Base-by-base conservation (phyloP, 2,329 filamentous ascomycete genomes). In the Trematosphaeria pertusa region DNA sequence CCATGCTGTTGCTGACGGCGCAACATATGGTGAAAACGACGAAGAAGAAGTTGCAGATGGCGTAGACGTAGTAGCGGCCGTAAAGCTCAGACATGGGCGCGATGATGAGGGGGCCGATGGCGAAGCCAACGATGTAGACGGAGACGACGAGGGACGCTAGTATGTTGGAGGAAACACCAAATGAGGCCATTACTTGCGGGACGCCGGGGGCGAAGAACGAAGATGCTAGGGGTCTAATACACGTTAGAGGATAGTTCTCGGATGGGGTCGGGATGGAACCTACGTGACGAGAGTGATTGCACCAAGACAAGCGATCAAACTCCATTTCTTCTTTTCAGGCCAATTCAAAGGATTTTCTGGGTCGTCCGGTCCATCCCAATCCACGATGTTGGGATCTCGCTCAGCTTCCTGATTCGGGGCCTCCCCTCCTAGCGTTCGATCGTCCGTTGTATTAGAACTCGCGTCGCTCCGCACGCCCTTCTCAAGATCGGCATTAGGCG, bases 151-250 rank as follows among this genome's bases (percentile, higher is more conserved):
- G 71, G 1, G 67, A 38, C 3, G 69, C 63, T 8, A 73, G 59
- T 8, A 67, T 34, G 7, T 62, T 67, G 8, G 64, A 69, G 2
- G 55, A 49, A 11, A 59, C 63, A 26, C 65, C 31, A 36, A 73
- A 74, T 1, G 61, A 52, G 1, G 38, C 42, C 54, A 74, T 64
- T 2, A 73, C 67, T 45, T 82, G 71, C 0, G 82, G 81, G 0
- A 89, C 82, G 10, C 81, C 85, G 0, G 87, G 87, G 0, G 86
- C 86, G 50, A 73, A 73, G 49, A 73, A 71, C 12, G 65, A 69
- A 2, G 69, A 72, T 7, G 62, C 70, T 3, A 73, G 58, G 2
- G 71, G 69, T 9, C 58, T 62, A 26, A 15, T n/a, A 28, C 8
- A 28, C 12, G 24, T 14, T 26, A 12, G 30, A 31, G 4, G 36